Conservation (phyloP, 1,284 basidiomycete species). For the Salmacisia buchloeana region DNA sequence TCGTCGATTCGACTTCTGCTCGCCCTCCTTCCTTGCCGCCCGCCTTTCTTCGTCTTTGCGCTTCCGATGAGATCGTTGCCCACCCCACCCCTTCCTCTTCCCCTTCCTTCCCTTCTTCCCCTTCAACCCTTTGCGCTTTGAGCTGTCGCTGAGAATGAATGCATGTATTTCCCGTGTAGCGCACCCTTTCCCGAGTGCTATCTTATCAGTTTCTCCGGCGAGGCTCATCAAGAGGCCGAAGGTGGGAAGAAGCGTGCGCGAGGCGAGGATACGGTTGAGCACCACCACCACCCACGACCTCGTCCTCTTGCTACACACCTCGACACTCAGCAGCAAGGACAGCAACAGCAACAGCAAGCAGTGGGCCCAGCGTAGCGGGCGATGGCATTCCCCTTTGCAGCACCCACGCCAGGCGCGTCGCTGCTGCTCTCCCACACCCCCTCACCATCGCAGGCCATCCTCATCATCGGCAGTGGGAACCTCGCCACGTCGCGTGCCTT, state of each 20-base stretch:
- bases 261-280: too few species aligned
- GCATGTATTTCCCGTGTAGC: background rate
- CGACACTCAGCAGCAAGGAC: background rate
- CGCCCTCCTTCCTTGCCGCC: background rate
- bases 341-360: too few species aligned
- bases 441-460: constrained; percentile 55
- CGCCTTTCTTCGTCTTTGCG: background rate
- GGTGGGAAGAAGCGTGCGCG: too few species aligned
- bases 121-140: too few species aligned
- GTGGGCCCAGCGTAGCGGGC: too few species aligned
- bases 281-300: background rate
- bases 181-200: background rate
- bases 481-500: constrained; percentile 77
- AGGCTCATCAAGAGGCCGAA: too few species aligned
- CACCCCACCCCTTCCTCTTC: too few species aligned
- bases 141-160: too few species aligned
- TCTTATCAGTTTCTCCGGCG: too few species aligned
- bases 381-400: constrained; percentile 33
- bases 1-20: too few species aligned
- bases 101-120: background rate
- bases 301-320: background rate
- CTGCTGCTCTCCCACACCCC: constrained; percentile 72
- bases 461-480: constrained; percentile 70
- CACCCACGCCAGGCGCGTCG: constrained; percentile 60
- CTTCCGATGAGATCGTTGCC: background rate